Conservation (phyloP, 345 rosid genomes). For the Ricinus communis region DNA sequence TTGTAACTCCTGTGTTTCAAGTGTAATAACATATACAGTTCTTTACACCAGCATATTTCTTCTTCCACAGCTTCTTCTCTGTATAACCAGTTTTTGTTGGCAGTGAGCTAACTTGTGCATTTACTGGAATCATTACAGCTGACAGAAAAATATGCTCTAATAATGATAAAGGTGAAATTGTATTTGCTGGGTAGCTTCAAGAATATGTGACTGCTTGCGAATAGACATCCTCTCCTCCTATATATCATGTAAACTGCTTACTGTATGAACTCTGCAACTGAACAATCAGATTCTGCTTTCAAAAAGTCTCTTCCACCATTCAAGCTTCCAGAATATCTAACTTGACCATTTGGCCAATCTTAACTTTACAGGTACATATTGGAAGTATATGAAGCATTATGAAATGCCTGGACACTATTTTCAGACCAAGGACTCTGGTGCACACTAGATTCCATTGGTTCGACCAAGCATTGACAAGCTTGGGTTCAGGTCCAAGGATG, state of each 20-base stretch:
- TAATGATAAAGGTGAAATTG: neutral
- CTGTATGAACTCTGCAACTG: neutral
- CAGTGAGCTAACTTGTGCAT: too few species aligned
- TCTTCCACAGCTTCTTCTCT: too few species aligned
- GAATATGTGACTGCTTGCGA: too few species aligned
- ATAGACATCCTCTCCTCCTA: too few species aligned
- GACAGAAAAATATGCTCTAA: neutral
- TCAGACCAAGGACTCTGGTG: slow-evolving; percentile 1
- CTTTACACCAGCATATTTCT: slow-evolving; percentile 17
- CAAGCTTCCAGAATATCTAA: slow-evolving; percentile 5
- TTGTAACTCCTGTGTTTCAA: slow-evolving; percentile 13
- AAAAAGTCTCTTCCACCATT: too few species aligned
- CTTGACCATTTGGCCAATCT: too few species aligned
- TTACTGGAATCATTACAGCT: neutral
- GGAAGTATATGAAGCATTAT: neutral
- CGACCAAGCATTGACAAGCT: slow-evolving; percentile 41
- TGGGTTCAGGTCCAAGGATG: slow-evolving; percentile 50
- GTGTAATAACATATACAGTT: slow-evolving; percentile 20
- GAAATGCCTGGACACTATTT: slow-evolving; percentile 20
- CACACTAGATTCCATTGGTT: slow-evolving; percentile 33
- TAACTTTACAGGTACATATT: too few species aligned
- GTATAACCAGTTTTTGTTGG: too few species aligned
- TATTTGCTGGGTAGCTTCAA: too few species aligned
- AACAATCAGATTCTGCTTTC: neutral
- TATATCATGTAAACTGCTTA: neutral